These are phyloP conservation scores for Nicotiana attenuata DNA, from an alignment of 257 asterid genomes.

Conservation along the genomic window DNA sequence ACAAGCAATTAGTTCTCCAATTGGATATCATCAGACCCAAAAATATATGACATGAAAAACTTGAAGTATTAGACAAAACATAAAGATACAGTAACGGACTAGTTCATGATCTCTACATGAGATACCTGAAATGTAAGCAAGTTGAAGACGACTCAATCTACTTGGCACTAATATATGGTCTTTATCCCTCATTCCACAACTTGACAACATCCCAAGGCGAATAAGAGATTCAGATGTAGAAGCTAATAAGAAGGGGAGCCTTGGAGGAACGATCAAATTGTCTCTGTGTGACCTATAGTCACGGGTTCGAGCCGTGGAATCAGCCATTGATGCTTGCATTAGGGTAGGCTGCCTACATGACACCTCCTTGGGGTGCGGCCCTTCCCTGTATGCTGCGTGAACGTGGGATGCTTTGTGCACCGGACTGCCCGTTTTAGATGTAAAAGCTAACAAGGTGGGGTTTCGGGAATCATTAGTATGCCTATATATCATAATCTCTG, in stretches of 20 bases:
- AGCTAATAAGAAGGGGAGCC: not conserved
- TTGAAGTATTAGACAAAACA: not conserved
- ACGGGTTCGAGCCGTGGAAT: no score
- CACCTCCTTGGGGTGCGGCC: no score
- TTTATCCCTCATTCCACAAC: not conserved
- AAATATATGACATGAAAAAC: not conserved
- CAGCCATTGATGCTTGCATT: no score
- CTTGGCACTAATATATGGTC: not conserved
- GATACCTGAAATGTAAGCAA: not conserved
- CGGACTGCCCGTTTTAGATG: not conserved
- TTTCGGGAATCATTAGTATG: not conserved
- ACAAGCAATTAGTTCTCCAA: not conserved
- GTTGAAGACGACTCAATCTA: not conserved
- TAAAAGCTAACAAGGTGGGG: not conserved
- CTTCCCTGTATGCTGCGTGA: no score
- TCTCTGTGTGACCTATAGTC: no score
- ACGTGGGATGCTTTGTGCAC: no score
- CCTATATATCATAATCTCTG: not conserved
- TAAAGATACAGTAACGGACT: not conserved
- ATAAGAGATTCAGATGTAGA: slow-evolving; percentile 3
- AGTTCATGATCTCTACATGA: not conserved
- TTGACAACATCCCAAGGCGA: not conserved
- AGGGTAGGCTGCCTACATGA: no score
- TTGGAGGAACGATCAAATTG: no score
- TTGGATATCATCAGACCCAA: not conserved